phyloP scores from a whole-genome alignment of 2,329 filamentous ascomycete genomes.

The Exophiala lecanii-corni region DNA sequence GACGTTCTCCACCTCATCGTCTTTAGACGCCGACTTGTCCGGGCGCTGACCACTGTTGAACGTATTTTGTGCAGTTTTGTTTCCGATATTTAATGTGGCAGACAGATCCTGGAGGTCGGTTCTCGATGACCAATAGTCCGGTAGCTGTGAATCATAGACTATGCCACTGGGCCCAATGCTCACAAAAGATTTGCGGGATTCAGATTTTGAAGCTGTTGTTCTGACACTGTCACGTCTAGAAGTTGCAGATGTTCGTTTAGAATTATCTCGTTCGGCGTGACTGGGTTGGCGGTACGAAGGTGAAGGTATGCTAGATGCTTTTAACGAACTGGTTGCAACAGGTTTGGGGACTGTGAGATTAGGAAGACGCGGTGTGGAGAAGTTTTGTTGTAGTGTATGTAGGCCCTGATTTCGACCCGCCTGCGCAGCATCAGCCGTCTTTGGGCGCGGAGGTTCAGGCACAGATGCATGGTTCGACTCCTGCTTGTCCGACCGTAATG shows the following conservation, averaged over 20 bases:
- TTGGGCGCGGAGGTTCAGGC: background rate
- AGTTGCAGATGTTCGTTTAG: constrained; percentile 3
- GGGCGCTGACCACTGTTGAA: too few species aligned
- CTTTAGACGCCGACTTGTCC: background rate
- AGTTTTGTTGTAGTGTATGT: background rate
- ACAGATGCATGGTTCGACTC: background rate
- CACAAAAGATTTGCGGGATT: constrained; percentile 4
- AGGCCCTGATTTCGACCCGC: background rate
- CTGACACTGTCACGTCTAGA: background rate
- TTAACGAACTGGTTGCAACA: background rate
- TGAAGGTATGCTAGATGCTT: background rate
- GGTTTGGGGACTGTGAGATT: constrained; percentile 3
- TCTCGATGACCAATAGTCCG: constrained; percentile 16
- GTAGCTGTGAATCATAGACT: constrained; percentile 17
- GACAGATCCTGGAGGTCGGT: constrained; percentile 7
- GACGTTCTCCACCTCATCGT: constrained; percentile 8
- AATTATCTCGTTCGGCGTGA: constrained; percentile 9
- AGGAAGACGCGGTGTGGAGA: background rate
- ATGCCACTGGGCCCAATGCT: constrained; percentile 14
- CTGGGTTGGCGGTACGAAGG: constrained; percentile 12
- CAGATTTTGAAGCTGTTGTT: background rate
- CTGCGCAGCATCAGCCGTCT: background rate
- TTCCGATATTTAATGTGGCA: background rate
- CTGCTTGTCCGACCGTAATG: background rate
- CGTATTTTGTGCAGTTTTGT: too few species aligned